Base-by-base conservation (phyloP, 2,329 filamentous ascomycete genomes). In the Purpureocillium lavendulum region DNA sequence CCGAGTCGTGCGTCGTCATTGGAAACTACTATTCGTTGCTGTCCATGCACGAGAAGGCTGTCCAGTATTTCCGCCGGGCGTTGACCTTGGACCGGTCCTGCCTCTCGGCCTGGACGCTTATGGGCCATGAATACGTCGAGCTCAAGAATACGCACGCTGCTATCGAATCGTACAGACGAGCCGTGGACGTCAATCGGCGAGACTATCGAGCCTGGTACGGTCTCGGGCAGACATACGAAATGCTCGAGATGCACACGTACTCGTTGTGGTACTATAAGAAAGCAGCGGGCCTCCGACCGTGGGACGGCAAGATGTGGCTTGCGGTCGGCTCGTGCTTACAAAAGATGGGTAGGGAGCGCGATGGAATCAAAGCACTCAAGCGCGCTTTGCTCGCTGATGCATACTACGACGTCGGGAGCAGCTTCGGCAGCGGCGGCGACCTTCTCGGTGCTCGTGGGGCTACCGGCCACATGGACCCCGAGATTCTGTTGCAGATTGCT, bases 171-270 rank as follows among this genome's bases (percentile, higher is more conserved):
- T 98, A 98, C 56, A 80, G 92, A 2, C 82, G 92, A 32, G 92
- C 92, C 2, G 90, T 98, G 2, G 92, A 98, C 53, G 87, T 92
- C 50, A 97, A 98, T 55, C 80, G 90, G 28, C 87, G 92, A 51
- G 92, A 98, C 59, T 97, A 97, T 59, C 84, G 92, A 41, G 92
- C 92, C 4, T 98, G 92, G 92, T 97, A 98, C 57, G 92, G 92
- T 28, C 71, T 98, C 0, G 92, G 92, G 1, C 90, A 97, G 59
- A 94, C 92, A 2, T 98, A 98, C 55, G 92, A 98, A 60, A 85
- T 98, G 50, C 75, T 98, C 8, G 92, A 98, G 62, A 96, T 96
- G 87, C 87, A 95, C 56, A 88, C 89, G 33, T 98, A 98, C 59
- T 89, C 90, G 1, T 67, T 98, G 1, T 97, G 92, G 75, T 98